Percentiles rank a stretch among this genome's conserved stretches.
phyloP scores from a whole-genome alignment of 352 stramenopile genomes.

The Pythium myriotylum region DNA sequence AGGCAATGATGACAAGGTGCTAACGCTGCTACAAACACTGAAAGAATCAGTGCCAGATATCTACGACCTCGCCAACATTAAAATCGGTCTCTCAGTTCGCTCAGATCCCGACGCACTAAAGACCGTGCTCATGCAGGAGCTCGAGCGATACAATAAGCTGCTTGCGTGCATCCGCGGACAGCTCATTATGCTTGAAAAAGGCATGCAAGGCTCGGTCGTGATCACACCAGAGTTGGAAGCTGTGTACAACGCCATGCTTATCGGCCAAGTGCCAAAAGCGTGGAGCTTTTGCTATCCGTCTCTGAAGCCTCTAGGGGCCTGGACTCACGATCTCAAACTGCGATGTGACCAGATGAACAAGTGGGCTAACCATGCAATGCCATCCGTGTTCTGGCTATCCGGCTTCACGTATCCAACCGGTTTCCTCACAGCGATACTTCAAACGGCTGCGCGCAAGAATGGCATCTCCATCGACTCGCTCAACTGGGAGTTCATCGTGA shows the following conservation, averaged over 20 bases:
- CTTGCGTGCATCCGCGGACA: slow-evolving; percentile 78
- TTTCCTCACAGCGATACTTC: slow-evolving; percentile 95
- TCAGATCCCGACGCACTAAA: slow-evolving; percentile 92
- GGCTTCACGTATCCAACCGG: slow-evolving; percentile 97
- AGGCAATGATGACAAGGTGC: slow-evolving; percentile 89
- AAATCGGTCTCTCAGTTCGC: slow-evolving; percentile 60
- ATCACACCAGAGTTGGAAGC: slow-evolving; percentile 95
- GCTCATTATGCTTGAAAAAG: slow-evolving; percentile 87
- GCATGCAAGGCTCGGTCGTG: slow-evolving; percentile 93
- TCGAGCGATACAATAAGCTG: slow-evolving; percentile 94
- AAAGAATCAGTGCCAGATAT: slow-evolving; percentile 88
- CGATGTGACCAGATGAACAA: slow-evolving; percentile 90
- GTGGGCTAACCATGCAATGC: slow-evolving; percentile 87
- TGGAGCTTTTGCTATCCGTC: slow-evolving; percentile 96
- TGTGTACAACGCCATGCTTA: slow-evolving; percentile 90
- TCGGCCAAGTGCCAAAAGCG: slow-evolving; percentile 85
- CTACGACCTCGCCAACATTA: slow-evolving; percentile 88
- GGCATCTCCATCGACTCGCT: slow-evolving; percentile 95
- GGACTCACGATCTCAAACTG: slow-evolving; percentile 92
- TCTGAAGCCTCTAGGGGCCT: slow-evolving; percentile 92
- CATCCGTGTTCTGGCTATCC: slow-evolving; percentile 93
- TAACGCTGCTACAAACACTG: slow-evolving; percentile 80
- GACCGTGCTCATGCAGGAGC: slow-evolving; percentile 94
- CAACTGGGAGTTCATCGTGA: slow-evolving; percentile 94
- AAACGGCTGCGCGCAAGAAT: slow-evolving; percentile 94